A percentile compares a stretch with the other conserved stretches of the same genome.
Conservation (phyloP, 495 filamentous ascomycete genomes). For the Neurospora sp. region DNA sequence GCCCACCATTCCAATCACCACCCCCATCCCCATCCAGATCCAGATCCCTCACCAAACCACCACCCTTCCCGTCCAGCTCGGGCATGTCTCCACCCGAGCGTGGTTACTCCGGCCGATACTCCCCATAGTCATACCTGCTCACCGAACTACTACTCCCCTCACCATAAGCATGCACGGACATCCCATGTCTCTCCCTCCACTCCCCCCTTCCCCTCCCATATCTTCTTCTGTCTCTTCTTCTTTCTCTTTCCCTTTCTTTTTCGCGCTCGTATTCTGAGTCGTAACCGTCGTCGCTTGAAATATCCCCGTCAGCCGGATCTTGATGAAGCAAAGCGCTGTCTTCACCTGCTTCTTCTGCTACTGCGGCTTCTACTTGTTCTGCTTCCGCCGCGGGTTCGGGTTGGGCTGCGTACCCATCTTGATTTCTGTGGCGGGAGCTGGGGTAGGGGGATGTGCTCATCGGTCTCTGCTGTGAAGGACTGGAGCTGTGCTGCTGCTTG, state of each 20-base stretch:
- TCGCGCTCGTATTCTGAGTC: not conserved
- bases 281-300: not conserved
- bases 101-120: not conserved
- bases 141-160: not conserved
- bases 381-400: too few relatives aligned
- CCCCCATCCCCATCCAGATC: not conserved
- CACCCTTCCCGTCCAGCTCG: slow-evolving; percentile 1
- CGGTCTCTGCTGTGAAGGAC: not conserved
- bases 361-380: too few relatives aligned
- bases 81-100: not conserved
- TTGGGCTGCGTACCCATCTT: not conserved
- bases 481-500: not conserved
- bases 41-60: not conserved
- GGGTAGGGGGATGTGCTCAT: not conserved
- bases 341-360: not conserved
- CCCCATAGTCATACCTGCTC: not conserved
- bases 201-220: not conserved
- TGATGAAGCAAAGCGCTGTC: too few relatives aligned
- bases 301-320: too few relatives aligned
- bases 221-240: not conserved
- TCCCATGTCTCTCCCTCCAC: not conserved
- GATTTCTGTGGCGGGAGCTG: not conserved
- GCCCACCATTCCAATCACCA: not conserved
- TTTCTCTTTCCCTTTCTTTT: not conserved
- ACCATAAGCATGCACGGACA: not conserved